Conservation (phyloP, 2,329 filamentous ascomycete genomes). For the Sphaerulina musiva region DNA sequence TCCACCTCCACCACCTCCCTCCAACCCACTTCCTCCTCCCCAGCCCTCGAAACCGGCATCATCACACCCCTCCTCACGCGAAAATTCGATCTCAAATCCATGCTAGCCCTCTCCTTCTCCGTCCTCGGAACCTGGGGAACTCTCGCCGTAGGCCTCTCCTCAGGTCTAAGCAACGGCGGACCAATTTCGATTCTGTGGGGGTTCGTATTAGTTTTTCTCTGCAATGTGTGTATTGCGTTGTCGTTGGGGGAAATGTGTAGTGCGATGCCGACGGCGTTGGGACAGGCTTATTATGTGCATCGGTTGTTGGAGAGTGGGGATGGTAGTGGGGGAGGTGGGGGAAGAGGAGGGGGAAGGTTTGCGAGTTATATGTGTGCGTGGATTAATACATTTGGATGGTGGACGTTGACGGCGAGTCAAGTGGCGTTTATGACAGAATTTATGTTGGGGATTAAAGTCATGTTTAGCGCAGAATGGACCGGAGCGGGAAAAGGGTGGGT, state of each 20-base stretch:
- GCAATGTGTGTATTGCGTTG: slow-evolving; percentile 47
- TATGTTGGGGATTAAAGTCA: slow-evolving; percentile 50
- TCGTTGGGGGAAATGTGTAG: slow-evolving; percentile 53
- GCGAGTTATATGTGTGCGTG: slow-evolving; percentile 53
- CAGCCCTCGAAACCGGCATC: slow-evolving; percentile 38
- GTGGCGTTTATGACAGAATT: slow-evolving; percentile 55
- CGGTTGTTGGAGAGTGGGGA: slow-evolving; percentile 26
- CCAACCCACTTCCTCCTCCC: slow-evolving; percentile 10
- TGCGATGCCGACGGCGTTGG: slow-evolving; percentile 55
- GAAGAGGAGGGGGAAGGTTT: slow-evolving; percentile 39
- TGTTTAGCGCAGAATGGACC: slow-evolving; percentile 47
- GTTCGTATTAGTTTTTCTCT: slow-evolving; percentile 47
- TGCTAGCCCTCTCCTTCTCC: slow-evolving; percentile 53
- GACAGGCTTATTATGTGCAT: slow-evolving; percentile 54
- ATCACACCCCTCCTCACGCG: slow-evolving; percentile 39
- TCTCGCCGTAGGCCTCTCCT: slow-evolving; percentile 49
- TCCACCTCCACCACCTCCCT: background rate
- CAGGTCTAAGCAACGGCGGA: slow-evolving; percentile 50
- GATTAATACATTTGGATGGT: slow-evolving; percentile 57
- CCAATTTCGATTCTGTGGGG: slow-evolving; percentile 53
- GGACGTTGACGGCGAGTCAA: slow-evolving; percentile 51
- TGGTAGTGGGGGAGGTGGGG: too few species aligned
- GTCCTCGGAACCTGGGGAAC: slow-evolving; percentile 55
- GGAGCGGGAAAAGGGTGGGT: slow-evolving; percentile 46
- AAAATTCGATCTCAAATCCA: slow-evolving; percentile 51